These are phyloP conservation scores for Triticum timopheevii DNA, from an alignment of 176 grass and related monocot genomes.

Conservation along the genomic window DNA sequence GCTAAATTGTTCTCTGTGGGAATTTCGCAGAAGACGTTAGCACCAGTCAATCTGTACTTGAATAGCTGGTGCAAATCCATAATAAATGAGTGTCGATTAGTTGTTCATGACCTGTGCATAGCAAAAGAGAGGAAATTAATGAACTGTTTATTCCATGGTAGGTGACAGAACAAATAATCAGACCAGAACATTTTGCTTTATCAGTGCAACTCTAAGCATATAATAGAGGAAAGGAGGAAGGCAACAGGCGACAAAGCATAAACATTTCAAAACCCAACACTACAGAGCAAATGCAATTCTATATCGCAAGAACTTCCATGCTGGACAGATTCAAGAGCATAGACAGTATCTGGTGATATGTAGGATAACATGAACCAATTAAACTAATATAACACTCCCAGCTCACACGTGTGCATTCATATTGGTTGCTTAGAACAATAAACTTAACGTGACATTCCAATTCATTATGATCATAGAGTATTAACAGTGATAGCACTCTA, in stretches of 20 bases:
- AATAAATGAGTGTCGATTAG: constrained; percentile 58
- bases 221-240: constrained; percentile 1
- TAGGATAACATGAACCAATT: neutral
- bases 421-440: neutral
- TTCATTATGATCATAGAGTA: neutral
- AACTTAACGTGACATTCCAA: neutral
- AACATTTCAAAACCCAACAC: constrained; percentile 11
- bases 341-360: neutral
- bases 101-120: constrained; percentile 59
- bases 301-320: neutral
- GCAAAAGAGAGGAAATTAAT: constrained; percentile 36
- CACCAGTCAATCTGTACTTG: constrained; percentile 57
- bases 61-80: constrained; percentile 88
- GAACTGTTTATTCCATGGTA: constrained; percentile 20
- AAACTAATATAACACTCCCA: neutral
- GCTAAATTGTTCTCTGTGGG: constrained; percentile 49
- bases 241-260: neutral
- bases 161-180: constrained; percentile 2
- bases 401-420: neutral
- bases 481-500: neutral
- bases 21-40: constrained; percentile 48
- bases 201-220: constrained; percentile 3
- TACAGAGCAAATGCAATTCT: neutral
- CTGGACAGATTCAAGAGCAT: neutral
- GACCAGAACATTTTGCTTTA: constrained; percentile 15